Base-by-base conservation (phyloP, 2,329 filamentous ascomycete species). In the Pseudocercospora eumusae region DNA sequence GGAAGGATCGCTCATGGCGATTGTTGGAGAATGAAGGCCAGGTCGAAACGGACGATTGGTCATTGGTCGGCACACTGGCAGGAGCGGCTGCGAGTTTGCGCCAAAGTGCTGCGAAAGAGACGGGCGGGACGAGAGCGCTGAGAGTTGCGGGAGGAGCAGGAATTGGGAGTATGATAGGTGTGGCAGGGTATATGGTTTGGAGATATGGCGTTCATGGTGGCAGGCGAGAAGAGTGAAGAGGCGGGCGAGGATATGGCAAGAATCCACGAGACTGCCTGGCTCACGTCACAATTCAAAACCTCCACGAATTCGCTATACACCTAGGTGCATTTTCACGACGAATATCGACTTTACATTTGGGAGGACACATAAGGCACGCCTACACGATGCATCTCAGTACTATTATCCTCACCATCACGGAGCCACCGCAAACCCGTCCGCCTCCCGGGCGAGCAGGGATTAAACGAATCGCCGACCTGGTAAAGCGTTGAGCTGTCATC, bases 1-100 rank as follows among this genome's bases (percentile, higher is more conserved):
- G 86, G 86, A 75, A 82, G 69, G 86, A 89, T 70, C 78, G 87
- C 18, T 81, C 81, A 60, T 89, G 86, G 85, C 77, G 86, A 28
- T 70, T 89, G 55, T 67, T 86, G 47, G 83, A 83, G 74, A 88
- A 84, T 65, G 71, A 75, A 44, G 81, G 83, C 0, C 86, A 89
- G 76, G 69, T 83, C 0, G 78, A 83, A 67, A 80, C 78, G 54
- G 86, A 88, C 70, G 83, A 84, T 68, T 86, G 80, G 79, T 82
- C 80, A 20, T 77, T 81, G 18, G 76, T 71, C 0, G 82, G 80
- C 0, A 80, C 80, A 66, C 75, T 69, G 40, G 25, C 60, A 4
- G 65, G 57, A 10, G 59, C 60, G 21, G 33, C 40, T 6, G 56
- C 52, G 25, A 53, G 70, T 75, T 7, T 70, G 64, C 72, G 73